Evolutionary conservation across 2,329 filamentous ascomycete species (phyloP), one percentile per base, ranked within the genome.

Genomic region (Pestalotiopsis fici): DNA sequence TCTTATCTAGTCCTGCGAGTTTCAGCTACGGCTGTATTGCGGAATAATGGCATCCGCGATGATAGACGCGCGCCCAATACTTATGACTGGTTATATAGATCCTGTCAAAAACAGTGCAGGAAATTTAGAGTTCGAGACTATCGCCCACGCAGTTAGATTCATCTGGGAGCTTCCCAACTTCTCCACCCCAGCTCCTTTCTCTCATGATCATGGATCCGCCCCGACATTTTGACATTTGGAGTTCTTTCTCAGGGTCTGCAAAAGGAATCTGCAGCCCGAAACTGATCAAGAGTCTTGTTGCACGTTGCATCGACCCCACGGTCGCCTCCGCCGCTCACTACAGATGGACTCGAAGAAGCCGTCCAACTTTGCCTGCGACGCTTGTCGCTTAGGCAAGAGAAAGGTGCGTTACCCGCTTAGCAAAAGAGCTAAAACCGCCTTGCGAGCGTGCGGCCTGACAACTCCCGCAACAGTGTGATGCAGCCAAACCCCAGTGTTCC

Each of bases 401-500:
- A 65, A 65, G 55, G 63, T 65, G 31, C 54, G 63, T 59, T 54
- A 57, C 31, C 57, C 28, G 28, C 28, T 37, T 59, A n/a, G 43
- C 18, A 13, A 31, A 15, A 59, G 57, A 59, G 57, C 35, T 43
- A 25, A 21, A 37, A 59, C 57, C 15, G 28, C 28, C 27, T 31
- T 31, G 31, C 57, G 28, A 31, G 12, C 5, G n/a, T 59, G 57
- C 57, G 57, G 57, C 57, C 57, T 59, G 31, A 47, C 21, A 37
- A 21, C 25, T 55, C 27, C 21, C 43, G 43, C 43, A 50, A 5
- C 67, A 70, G 69, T 70, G 69, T 25, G 69, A 70, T 59, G 69
- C 69, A 47, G 66, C 61, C 54, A 69, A 69, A 21, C 69, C 69
- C 39, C 66, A 65, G 55, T 70, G 69, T 47, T 70, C 69, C 13